Evolutionary conservation across 2,329 filamentous ascomycete genomes (phyloP).

Genomic region (Claviceps digitariae): DNA sequence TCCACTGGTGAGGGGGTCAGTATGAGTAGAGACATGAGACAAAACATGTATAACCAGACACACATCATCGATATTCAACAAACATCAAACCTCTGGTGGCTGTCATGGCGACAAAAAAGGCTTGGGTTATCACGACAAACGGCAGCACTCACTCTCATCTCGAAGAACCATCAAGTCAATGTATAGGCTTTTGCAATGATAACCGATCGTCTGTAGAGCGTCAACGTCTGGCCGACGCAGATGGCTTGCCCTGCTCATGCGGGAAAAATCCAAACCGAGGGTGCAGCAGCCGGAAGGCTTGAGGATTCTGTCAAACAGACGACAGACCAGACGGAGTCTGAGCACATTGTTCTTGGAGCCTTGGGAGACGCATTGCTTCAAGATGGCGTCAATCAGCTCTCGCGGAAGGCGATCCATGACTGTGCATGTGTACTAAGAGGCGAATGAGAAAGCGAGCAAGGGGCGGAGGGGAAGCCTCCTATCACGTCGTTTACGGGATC

Average conservation of each 20-base stretch:
- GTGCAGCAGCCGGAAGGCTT: slow-evolving; percentile 32
- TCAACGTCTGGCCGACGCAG: slow-evolving; percentile 21
- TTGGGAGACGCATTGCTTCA: slow-evolving; percentile 26
- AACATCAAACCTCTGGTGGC: no score
- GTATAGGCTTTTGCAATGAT: slow-evolving; percentile 34
- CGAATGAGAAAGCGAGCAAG: not conserved
- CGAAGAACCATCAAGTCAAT: slow-evolving; percentile 39
- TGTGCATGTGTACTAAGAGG: not conserved
- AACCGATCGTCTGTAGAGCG: slow-evolving; percentile 31
- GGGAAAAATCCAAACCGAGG: slow-evolving; percentile 35
- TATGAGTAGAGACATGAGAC: not conserved
- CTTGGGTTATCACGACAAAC: no score
- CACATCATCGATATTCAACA: no score
- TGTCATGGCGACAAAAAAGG: no score
- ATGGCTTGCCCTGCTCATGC: slow-evolving; percentile 26
- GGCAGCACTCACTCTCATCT: slow-evolving; percentile 29
- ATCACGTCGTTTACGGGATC: not conserved
- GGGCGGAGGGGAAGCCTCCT: not conserved
- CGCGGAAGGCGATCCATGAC: slow-evolving; percentile 32
- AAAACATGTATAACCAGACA: no score
- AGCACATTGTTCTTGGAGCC: slow-evolving; percentile 32
- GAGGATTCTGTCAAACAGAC: slow-evolving; percentile 32
- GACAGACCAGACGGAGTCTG: slow-evolving; percentile 33
- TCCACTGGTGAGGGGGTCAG: slow-evolving; percentile 26
- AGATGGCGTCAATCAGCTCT: slow-evolving; percentile 34